A percentile compares a stretch with the other conserved stretches of the same genome.
These are phyloP conservation scores for Aspergillus neotritici DNA, from an alignment of 2,329 filamentous ascomycete species.

Conservation along the genomic window DNA sequence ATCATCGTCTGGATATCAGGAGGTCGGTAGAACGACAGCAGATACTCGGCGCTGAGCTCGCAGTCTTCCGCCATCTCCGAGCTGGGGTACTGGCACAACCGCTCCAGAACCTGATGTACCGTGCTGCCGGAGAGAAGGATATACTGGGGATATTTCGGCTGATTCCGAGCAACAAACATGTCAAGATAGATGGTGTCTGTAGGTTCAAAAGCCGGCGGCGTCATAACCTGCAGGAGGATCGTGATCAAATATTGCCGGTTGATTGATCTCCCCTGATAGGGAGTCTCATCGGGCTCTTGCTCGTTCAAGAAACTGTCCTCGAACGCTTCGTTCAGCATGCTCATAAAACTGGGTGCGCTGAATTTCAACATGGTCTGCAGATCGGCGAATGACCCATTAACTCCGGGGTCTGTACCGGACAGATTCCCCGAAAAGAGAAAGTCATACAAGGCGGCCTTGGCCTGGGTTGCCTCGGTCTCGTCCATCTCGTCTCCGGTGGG, in stretches of 20 bases:
- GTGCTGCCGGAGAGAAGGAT: conserved; percentile 83
- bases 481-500: conserved; percentile 73
- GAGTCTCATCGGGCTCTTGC: conserved; percentile 59
- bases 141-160: conserved; percentile 96
- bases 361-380: conserved; percentile 79
- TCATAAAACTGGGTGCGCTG: conserved; percentile 87
- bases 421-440: conserved; percentile 81
- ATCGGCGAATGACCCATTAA: conserved; percentile 75
- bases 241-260: conserved; percentile 90
- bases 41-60: conserved; percentile 92
- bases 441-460: conserved; percentile 85
- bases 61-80: conserved; percentile 82
- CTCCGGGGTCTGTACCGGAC: conserved; percentile 11
- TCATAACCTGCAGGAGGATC: conserved; percentile 88
- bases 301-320: conserved; percentile 92
- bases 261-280: conserved; percentile 54
- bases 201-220: conserved; percentile 59
- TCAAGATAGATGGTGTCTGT: conserved; percentile 91
- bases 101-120: conserved; percentile 71
- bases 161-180: conserved; percentile 95
- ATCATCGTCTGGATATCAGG: conserved; percentile 72
- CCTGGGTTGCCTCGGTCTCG: conserved; percentile 65
- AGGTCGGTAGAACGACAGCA: conserved; percentile 88
- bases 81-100: conserved; percentile 78
- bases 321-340: conserved; percentile 93